phyloP scores from a whole-genome alignment of 768 basidiomycete genomes.

The Psilocybe azurescens region DNA sequence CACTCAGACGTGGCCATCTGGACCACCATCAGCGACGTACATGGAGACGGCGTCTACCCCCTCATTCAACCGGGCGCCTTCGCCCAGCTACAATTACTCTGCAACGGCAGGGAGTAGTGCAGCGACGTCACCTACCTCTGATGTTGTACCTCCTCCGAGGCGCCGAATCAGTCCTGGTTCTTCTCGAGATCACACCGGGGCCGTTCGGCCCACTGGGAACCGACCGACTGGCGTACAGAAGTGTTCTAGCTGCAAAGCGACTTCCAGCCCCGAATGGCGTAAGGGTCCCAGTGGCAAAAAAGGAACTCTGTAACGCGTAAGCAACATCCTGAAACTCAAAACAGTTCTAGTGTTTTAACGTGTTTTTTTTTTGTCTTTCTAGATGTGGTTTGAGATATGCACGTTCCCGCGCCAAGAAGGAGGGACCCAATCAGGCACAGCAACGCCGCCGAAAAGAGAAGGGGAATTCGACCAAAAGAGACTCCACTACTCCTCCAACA shows the following conservation, averaged over 20 bases:
- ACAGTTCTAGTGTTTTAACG: constrained; percentile 7
- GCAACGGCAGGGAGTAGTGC: constrained; percentile 37
- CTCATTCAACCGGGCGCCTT: constrained; percentile 31
- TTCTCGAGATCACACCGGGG: constrained; percentile 49
- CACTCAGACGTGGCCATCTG: constrained; percentile 26
- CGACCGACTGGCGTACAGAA: constrained; percentile 74
- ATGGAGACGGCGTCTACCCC: constrained; percentile 26
- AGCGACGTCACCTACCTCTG: constrained; percentile 38
- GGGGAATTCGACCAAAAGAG: constrained; percentile 41
- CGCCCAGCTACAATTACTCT: constrained; percentile 36
- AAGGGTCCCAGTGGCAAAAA: constrained; percentile 89
- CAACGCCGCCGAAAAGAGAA: constrained; percentile 74
- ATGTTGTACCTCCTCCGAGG: constrained; percentile 60
- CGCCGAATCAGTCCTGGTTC: constrained; percentile 61
- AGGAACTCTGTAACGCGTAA: constrained; percentile 93
- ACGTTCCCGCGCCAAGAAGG: constrained; percentile 88
- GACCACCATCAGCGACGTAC: constrained; percentile 28
- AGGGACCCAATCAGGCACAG: constrained; percentile 58
- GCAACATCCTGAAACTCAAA: constrained; percentile 34
- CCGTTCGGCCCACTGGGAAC: constrained; percentile 58
- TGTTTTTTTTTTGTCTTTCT: constrained; percentile 15
- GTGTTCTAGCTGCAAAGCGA: constrained; percentile 83
- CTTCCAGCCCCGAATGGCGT: constrained; percentile 88
- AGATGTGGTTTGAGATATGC: constrained; percentile 89
- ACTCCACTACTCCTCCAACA: constrained; percentile 45